Percentiles rank a stretch among this genome's conserved stretches.
Conservation (phyloP, 2,329 filamentous ascomycete genomes). For the Nannizziopsis arthrosporioides region DNA sequence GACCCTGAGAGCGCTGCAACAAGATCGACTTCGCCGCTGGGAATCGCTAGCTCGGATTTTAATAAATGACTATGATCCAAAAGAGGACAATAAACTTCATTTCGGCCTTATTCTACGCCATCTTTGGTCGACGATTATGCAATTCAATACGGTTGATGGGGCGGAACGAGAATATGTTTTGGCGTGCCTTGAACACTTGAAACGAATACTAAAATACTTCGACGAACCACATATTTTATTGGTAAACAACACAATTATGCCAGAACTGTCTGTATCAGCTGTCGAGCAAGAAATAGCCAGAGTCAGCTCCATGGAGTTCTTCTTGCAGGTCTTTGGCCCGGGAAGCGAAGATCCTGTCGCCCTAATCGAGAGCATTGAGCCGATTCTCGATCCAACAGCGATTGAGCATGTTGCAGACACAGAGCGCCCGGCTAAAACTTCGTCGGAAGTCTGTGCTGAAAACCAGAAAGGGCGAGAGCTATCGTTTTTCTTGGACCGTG, state of each 20-base stretch:
- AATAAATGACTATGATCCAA: conserved; percentile 34
- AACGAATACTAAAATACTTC: conserved; percentile 40
- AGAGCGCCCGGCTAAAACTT: not conserved
- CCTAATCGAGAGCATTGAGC: conserved; percentile 84
- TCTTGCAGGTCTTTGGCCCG: conserved; percentile 75
- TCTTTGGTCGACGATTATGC: conserved; percentile 54
- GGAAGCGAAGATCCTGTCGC: conserved; percentile 68
- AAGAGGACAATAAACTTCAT: conserved; percentile 23
- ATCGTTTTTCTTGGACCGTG: conserved; percentile 70
- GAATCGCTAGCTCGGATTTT: conserved; percentile 44
- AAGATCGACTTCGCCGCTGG: conserved; percentile 51
- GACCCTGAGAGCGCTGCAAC: conserved; percentile 42
- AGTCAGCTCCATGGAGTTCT: conserved; percentile 92
- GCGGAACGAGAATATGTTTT: conserved; percentile 49
- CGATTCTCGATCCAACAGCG: conserved; percentile 61
- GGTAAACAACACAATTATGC: conserved; percentile 78
- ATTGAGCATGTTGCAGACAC: conserved; percentile 19
- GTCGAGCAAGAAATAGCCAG: conserved; percentile 85
- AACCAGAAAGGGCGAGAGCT: conserved; percentile 50
- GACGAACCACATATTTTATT: conserved; percentile 47
- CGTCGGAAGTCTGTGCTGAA: not conserved
- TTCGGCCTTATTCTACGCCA: conserved; percentile 46
- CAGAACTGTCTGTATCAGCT: conserved; percentile 69
- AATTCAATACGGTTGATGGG: conserved; percentile 46
- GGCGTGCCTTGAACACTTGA: conserved; percentile 52